These are phyloP conservation scores for Colletotrichum abscissum DNA, from an alignment of 2,329 filamentous ascomycete species.

Conservation along the genomic window DNA sequence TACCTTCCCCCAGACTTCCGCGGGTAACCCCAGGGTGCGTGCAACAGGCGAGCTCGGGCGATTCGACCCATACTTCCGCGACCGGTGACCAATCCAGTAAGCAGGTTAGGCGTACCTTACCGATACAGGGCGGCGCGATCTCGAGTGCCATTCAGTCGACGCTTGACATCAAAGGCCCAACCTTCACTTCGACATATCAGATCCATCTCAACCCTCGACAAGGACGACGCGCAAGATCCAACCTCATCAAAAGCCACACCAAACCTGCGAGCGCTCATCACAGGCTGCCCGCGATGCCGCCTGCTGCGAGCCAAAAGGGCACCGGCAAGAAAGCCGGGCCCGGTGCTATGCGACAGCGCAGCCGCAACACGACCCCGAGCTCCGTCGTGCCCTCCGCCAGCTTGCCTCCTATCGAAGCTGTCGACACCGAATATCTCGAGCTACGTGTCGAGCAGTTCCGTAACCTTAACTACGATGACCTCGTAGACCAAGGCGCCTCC, in stretches of 20 bases:
- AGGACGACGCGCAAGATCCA: conserved; percentile 17
- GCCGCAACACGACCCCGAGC: conserved; percentile 82
- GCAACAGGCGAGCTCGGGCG: conserved; percentile 17
- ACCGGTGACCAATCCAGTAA: conserved; percentile 30
- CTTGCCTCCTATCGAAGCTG: conserved; percentile 65
- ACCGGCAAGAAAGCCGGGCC: conserved; percentile 73
- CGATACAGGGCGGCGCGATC: conserved; percentile 23
- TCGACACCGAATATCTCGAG: conserved; percentile 75
- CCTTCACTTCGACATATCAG: conserved; percentile 17
- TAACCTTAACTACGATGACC: conserved; percentile 74
- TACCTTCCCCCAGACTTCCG: conserved; percentile 24
- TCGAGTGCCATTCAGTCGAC: conserved; percentile 15
- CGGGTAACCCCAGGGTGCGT: conserved; percentile 5
- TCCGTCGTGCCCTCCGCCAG: conserved; percentile 60
- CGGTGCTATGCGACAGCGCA: conserved; percentile 73
- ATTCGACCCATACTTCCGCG: conserved; percentile 27
- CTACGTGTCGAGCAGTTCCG: conserved; percentile 69
- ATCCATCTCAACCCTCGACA: conserved; percentile 23
- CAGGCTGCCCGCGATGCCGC: conserved; percentile 59
- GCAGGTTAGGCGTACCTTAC: conserved; percentile 21
- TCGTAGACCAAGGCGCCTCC: conserved; percentile 71
- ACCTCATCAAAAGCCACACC: conserved; percentile 5
- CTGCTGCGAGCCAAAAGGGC: conserved; percentile 68
- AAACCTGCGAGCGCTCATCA: neutral
- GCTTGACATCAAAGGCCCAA: conserved; percentile 18